Evolutionary conservation across 2,329 filamentous ascomycete genomes (phyloP).

Genomic region (Colletotrichum sidae): DNA sequence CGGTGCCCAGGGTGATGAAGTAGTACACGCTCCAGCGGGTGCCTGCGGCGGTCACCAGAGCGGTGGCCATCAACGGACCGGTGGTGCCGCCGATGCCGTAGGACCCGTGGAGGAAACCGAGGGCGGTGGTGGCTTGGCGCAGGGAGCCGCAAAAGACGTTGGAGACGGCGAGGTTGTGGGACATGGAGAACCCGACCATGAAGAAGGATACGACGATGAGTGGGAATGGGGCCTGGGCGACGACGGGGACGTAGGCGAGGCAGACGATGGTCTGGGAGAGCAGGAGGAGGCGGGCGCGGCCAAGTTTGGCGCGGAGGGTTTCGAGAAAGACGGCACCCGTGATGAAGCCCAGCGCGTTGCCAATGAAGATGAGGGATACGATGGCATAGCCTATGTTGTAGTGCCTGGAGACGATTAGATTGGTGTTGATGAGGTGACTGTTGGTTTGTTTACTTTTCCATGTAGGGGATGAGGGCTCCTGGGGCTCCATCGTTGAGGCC

Average conservation of each 20-base stretch:
- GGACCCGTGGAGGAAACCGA: conserved; percentile 74
- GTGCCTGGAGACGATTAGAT: conserved; percentile 52
- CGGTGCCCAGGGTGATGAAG: conserved; percentile 70
- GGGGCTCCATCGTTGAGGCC: conserved; percentile 81
- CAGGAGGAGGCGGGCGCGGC: conserved; percentile 73
- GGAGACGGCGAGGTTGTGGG: conserved; percentile 66
- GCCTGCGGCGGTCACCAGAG: conserved; percentile 70
- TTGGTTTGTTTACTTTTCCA: conserved; percentile 66
- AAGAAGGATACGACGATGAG: conserved; percentile 77
- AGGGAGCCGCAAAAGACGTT: conserved; percentile 71
- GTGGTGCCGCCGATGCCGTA: conserved; percentile 75
- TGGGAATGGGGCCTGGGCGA: conserved; percentile 76
- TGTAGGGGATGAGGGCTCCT: conserved; percentile 84
- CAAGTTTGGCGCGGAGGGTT: conserved; percentile 69
- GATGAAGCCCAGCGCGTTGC: conserved; percentile 82
- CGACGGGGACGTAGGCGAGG: conserved; percentile 72
- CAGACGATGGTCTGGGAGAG: conserved; percentile 68
- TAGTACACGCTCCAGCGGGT: conserved; percentile 80
- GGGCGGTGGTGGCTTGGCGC: conserved; percentile 62
- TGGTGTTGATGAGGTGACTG: background rate
- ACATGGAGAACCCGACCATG: conserved; percentile 70
- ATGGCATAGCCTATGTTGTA: conserved; percentile 82
- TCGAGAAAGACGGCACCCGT: conserved; percentile 78
- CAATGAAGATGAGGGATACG: conserved; percentile 85
- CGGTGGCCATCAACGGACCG: conserved; percentile 80